phyloP scores from a whole-genome alignment of 257 asterid species.

The Mitragyna speciosa region DNA sequence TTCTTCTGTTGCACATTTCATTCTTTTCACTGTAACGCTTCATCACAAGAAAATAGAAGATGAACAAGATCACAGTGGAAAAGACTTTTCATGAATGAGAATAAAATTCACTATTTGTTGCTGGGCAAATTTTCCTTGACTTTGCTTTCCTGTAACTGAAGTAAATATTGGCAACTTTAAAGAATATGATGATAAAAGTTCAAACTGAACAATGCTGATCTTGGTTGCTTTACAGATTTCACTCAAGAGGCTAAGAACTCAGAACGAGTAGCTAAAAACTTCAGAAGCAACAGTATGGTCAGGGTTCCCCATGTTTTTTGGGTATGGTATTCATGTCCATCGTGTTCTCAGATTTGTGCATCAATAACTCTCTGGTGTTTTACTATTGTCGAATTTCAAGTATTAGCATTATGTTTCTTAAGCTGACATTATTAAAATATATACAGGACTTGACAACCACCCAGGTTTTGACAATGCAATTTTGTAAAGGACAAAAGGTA shows the following conservation, averaged over 20 bases:
- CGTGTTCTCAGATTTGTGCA: conserved; percentile 25
- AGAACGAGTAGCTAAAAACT: conserved; percentile 62
- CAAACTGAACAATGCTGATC: conserved; percentile 1
- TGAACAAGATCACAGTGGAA: background rate
- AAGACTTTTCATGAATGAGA: background rate
- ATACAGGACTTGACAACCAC: conserved; percentile 76
- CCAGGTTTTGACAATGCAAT: conserved; percentile 87
- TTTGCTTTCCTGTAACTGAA: background rate
- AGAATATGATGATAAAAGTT: background rate
- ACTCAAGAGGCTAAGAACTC: conserved; percentile 82
- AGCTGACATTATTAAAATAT: conserved; percentile 23
- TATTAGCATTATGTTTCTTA: conserved; percentile 15
- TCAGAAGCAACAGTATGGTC: conserved; percentile 57
- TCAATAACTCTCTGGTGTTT: background rate
- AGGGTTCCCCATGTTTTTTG: conserved; percentile 69
- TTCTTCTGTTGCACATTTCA: background rate
- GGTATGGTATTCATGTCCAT: conserved; percentile 45
- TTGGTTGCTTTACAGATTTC: conserved; percentile 62
- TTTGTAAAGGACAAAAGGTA: conserved; percentile 86
- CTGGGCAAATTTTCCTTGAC: background rate
- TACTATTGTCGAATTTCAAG: background rate
- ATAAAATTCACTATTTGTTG: background rate
- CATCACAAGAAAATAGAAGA: background rate
- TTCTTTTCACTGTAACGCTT: background rate
- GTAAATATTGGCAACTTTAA: background rate